Evolutionary conservation across 208 protist genomes (phyloP), one percentile per base, ranked within the genome.

Genomic region (Crithidia acanthocephali): DNA sequence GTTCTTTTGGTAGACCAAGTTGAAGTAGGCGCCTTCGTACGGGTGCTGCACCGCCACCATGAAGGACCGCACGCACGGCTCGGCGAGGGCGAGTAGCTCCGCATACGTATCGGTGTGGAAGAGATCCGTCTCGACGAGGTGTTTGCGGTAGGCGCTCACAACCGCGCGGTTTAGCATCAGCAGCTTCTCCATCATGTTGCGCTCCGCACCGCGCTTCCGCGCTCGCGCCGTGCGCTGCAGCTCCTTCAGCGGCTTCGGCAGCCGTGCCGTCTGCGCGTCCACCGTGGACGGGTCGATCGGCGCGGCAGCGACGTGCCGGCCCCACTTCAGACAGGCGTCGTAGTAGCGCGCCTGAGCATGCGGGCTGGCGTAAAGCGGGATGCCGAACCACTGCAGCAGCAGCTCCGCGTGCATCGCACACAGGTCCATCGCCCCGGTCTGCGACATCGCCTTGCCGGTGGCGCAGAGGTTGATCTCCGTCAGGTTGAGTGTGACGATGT

Each of bases 351-450:
- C 72, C 71, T 94, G 88, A 13, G 58, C 58, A 5, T 51, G 32
- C 1, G 72, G 35, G 32, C 68, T 64, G 0, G 48, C 27, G 40
- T 60, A 81, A 1, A 94, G 18, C 13, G 74, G 81, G n/a, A 90
- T 55, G 5, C 89, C 89, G 9, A 87, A 73, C 73, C 81, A 88
- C 28, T 74, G 68, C 35, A 91, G 67, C 13, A 92, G 67, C 45
- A 66, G 42, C 76, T 94, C 89, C 10, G 80, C 80, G 73, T 94
- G 89, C 89, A 94, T 94, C 27, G 89, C 89, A 60, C 89, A 94
- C 51, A 94, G 53, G 11, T 73, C 59, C 2, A 53, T 23, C 13
- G 89, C 81, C 1, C 23, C 42, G 18, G 65, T 50, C 22, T 79
- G 59, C 45, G 68, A 81, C 42, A 75, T 81, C 1, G 78, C 84